phyloP scores from a whole-genome alignment of 352 stramenopile genomes.

The Blastocystis sp. region DNA sequence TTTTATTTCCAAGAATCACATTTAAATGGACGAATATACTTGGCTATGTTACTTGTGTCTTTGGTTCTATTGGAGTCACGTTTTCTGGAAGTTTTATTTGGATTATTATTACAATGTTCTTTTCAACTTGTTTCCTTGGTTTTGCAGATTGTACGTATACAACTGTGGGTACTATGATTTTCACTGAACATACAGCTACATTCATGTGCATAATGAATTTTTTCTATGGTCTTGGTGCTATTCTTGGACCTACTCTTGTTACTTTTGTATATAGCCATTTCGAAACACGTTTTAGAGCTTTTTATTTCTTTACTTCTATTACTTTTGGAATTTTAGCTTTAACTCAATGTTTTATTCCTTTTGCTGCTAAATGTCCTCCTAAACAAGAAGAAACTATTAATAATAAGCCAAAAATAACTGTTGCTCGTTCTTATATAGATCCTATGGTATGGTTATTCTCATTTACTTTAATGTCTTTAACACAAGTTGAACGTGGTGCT shows the following conservation, averaged over 20 bases:
- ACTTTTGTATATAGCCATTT: constrained; percentile 1
- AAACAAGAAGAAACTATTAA: constrained; percentile 5
- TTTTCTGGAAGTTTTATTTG: constrained; percentile 16
- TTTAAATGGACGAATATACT: no score
- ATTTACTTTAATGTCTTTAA: constrained; percentile 14
- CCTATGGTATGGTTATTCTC: constrained; percentile 31
- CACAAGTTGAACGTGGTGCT: constrained; percentile 25
- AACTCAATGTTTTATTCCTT: constrained; percentile 1
- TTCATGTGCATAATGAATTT: constrained; percentile 30
- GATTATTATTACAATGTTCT: no score
- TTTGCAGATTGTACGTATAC: constrained; percentile 8
- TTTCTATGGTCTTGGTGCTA: constrained; percentile 28
- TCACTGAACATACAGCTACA: constrained; percentile 27
- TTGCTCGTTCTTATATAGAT: constrained; percentile 3
- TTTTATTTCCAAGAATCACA: neutral
- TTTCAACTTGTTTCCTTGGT: constrained; percentile 18
- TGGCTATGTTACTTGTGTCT: constrained; percentile 8
- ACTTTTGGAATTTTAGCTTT: constrained; percentile 4
- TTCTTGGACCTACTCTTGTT: constrained; percentile 26
- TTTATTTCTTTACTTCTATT: constrained; percentile 5
- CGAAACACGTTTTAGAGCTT: constrained; percentile 25
- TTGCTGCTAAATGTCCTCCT: constrained; percentile 20
- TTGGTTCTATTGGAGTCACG: neutral
- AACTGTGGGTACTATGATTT: constrained; percentile 15
- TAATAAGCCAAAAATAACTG: neutral